Base-by-base conservation (phyloP, 495 filamentous ascomycete genomes). In the Chaetomidium leptoderma region DNA sequence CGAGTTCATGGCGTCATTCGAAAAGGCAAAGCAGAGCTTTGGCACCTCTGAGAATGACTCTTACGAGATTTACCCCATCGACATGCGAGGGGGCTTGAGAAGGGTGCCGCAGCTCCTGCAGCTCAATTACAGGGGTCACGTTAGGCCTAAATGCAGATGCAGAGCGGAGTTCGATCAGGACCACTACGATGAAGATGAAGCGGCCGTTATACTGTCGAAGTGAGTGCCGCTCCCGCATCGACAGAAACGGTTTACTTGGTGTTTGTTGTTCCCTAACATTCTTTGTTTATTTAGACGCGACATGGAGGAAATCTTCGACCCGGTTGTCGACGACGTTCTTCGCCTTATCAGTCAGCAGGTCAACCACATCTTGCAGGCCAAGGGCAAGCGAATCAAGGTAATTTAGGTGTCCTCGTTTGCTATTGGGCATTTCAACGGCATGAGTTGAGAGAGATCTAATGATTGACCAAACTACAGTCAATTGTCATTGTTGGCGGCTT, bases 401-500 rank as follows among this genome's bases (percentile, higher is more conserved):
- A 10, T n/a, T n/a, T n/a, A n/a, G n/a, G n/a, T n/a, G 42, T 44
- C 14, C 6, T 6, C 32, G 32, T 33, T 11, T 6, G 32, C 11
- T 11, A 33, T 6, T 6, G 6, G 11, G 11, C 32, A 11, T 33
- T 33, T 11, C 32, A 6, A 33, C 17, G 17, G 11, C 37, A n/a
- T n/a, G 17, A 19, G 16, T 6, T n/a, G 3, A 19, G 37, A 40
- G 37, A n/a, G 4, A 40, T 17, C 14, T 4, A 33, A 6, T 33
- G 37, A 40, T n/a, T 40, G 37, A 40, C 37, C 2, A 6, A 8
- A 2, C 2, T n/a, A n/a, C 16, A 40, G 37, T 17, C 37, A 1
- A 26, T 44, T 26, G 42, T 44, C 42, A 17, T 44, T 11, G 42
- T 44, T 44, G 42, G 42, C n/a, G 42, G 42, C 42, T 44, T 44